A percentile compares a stretch with the other conserved stretches of the same genome.
Conservation (phyloP, 441 rosid genomes). For the Sinapis alba region DNA sequence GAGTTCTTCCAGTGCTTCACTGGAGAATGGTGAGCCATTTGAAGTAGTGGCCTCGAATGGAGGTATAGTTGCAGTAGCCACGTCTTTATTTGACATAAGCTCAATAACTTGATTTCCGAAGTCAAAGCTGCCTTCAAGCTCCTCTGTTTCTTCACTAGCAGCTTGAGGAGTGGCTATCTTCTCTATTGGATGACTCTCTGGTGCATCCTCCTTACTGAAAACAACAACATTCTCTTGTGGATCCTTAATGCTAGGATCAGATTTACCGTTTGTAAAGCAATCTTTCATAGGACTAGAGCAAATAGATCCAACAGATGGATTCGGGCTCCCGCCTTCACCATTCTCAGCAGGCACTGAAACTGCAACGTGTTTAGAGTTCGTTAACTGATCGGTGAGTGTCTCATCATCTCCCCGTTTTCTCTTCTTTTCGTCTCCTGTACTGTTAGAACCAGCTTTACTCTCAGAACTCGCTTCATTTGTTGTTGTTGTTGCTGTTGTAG, state of each 20-base stretch:
- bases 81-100: conserved; percentile 31
- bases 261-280: conserved; percentile 42
- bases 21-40: conserved; percentile 38
- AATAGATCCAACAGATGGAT: conserved; percentile 47
- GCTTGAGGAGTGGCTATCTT: conserved; percentile 57
- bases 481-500: neutral
- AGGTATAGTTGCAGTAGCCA: conserved; percentile 29
- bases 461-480: conserved; percentile 41
- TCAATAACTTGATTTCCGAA: conserved; percentile 8
- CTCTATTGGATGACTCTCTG: conserved; percentile 71
- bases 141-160: conserved; percentile 50
- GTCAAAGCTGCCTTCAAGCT: neutral
- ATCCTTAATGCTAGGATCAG: conserved; percentile 40
- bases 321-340: conserved; percentile 46
- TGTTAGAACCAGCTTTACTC: conserved; percentile 59
- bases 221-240: conserved; percentile 39
- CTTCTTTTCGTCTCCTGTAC: conserved; percentile 60
- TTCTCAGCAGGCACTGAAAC: conserved; percentile 45
- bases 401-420: conserved; percentile 62
- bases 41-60: conserved; percentile 44
- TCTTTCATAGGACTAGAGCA: conserved; percentile 46
- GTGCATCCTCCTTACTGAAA: conserved; percentile 49
- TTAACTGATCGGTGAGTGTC: conserved; percentile 38
- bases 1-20: conserved; percentile 69
- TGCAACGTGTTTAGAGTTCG: conserved; percentile 39